Conservation (phyloP, 345 rosid genomes). For the Iberis pinnata region DNA sequence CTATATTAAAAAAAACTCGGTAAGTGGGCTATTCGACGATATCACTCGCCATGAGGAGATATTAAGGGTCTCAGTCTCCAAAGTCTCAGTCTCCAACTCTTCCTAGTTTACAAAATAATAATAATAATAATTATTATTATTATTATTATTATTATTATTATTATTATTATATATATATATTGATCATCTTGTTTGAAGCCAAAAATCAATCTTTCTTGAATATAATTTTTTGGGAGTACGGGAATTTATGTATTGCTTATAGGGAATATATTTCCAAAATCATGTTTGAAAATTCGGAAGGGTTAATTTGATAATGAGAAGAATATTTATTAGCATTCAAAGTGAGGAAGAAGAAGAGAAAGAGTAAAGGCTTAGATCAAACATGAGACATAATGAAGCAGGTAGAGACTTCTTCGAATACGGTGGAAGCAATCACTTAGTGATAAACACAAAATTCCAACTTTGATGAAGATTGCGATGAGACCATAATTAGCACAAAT, state of each 20-base stretch:
- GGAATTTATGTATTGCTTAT: not conserved
- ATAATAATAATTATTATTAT: no score
- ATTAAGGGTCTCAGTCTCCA: no score
- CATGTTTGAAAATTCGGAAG: not conserved
- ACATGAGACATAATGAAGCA: constrained; percentile 7
- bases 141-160: no score
- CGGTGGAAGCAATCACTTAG: constrained; percentile 27
- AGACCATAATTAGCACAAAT: no score
- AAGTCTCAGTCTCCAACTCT: no score
- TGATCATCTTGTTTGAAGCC: not conserved
- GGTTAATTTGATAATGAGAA: not conserved
- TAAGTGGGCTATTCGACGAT: no score
- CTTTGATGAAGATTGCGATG: constrained; percentile 35
- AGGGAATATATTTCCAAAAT: no score
- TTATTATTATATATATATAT: no score
- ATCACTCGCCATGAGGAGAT: no score
- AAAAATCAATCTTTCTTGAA: not conserved
- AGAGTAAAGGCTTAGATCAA: constrained; percentile 20
- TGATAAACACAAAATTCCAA: constrained; percentile 30
- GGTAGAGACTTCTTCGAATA: constrained; percentile 21
- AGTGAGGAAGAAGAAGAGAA: constrained; percentile 17
- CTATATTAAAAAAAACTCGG: no score
- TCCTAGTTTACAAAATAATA: no score
- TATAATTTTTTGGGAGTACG: not conserved
- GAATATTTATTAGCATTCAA: constrained; percentile 23